Conservation (phyloP, 768 basidiomycete genomes). For the Dacryopinax spathularia region DNA sequence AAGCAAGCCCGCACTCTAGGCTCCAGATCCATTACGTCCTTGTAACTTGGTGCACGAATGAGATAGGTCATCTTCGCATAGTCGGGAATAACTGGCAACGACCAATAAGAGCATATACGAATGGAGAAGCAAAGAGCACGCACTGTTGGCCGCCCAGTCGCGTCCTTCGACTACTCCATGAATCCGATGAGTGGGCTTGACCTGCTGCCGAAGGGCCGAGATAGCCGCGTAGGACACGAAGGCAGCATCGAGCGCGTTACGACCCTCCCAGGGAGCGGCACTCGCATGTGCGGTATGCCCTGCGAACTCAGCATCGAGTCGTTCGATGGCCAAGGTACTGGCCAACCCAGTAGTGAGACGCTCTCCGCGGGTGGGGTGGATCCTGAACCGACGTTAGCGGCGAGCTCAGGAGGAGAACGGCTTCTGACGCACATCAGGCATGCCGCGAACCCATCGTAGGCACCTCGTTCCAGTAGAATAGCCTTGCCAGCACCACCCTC, state of each 20-base stretch:
- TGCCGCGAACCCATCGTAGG: background rate
- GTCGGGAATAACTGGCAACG: constrained; percentile 50
- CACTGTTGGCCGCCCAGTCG: constrained; percentile 57
- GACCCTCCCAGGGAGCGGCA: constrained; percentile 3
- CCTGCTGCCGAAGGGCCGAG: constrained; percentile 29
- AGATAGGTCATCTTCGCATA: constrained; percentile 58
- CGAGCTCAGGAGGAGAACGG: background rate
- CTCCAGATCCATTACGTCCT: constrained; percentile 42
- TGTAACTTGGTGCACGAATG: constrained; percentile 54
- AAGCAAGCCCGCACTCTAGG: constrained; percentile 58
- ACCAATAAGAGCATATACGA: background rate
- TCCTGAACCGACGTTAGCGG: background rate
- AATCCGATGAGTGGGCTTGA: constrained; percentile 4
- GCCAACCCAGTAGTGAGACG: constrained; percentile 3
- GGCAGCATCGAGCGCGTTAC: background rate
- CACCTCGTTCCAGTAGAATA: background rate
- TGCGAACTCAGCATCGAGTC: background rate
- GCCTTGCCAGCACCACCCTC: background rate
- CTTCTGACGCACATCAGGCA: background rate
- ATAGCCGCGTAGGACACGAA: constrained; percentile 43
- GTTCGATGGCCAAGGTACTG: constrained; percentile 3
- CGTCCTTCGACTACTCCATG: constrained; percentile 29
- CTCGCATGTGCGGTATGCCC: background rate
- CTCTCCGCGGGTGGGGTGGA: constrained; percentile 11
- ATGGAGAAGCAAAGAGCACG: constrained; percentile 12